Base-by-base conservation (phyloP, 768 basidiomycete genomes). In the Mycena olivaceomarginata region DNA sequence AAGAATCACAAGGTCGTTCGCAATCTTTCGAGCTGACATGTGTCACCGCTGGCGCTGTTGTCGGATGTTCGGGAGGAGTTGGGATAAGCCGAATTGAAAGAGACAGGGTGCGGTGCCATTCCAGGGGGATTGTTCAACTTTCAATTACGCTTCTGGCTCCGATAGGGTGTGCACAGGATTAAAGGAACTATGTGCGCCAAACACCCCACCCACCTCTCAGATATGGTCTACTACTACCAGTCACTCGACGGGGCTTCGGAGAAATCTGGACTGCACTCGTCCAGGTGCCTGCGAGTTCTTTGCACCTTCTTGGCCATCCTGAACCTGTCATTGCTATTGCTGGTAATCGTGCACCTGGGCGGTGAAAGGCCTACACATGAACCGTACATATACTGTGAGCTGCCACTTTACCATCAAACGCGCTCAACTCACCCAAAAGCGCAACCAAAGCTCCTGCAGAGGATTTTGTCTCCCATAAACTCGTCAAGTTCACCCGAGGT, bases 401-500 rank as follows among this genome's bases (percentile, higher is more conserved):
- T 15, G 18, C 6, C 39, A 41, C n/a, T 11, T 41, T 7, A 16
- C 40, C 39, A 22, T n/a, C 39, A 20, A 41, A 63, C 62, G 37
- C 40, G 16, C 20, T 40, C 60, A n/a, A 41, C 40, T 41, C 62
- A 62, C 37, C 2, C 16, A 40, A 18, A 2, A 43, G 62, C 39
- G 18, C 37, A 41, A 63, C 40, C 39, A 63, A 63, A 83, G 82
- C 82, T 37, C 82, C 82, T 22, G 82, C 79, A 18, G 72, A 83
- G 37, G 48, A 72, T 37, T 67, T 77, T 40, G 71, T 83, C 22
- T 72, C 77, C 45, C 76, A 82, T 48, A 72, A 81, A 43, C 73
- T 81, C 25, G 72, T 74, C 48, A 77, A 80, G 16, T 83, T 83
- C 77, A 72, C 70, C n/a, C 79, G 80, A 70, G 82, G 78, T 4